Base-by-base conservation (phyloP, 2,329 filamentous ascomycete genomes). In the Trichoderma semiorbis region DNA sequence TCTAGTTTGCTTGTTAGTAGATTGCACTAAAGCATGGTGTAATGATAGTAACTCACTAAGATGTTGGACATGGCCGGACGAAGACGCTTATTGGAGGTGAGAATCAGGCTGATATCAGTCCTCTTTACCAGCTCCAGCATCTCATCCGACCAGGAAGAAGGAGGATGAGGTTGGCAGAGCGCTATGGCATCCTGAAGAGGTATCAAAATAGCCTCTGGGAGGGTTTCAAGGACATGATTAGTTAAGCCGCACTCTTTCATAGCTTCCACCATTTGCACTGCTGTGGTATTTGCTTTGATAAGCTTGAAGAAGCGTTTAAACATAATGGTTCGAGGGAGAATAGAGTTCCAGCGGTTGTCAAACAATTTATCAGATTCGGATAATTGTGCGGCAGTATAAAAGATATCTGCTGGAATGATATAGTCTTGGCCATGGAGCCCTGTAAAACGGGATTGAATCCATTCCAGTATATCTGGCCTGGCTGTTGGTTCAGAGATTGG, bases 151-250 rank as follows among this genome's bases (percentile, higher is more conserved):
- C 95, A 98, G 1, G 87, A 88, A 0, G 90, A 87, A 11, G 94
- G 93, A 21, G 95, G 95, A 72, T 90, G 88, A n/a, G 90, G 88
- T 79, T 97, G 95, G 75, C 93, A 97, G 74, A 90, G 87, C n/a
- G 91, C 88, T 53, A 98, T 94, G 6, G 92, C 90, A 81, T 98
- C 95, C 78, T 92, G 91, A 16, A 98, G 84, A 0, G 93, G 92
- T 2, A 91, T 89, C 69, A 93, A 87, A n/a, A 98, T 86, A 30
- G 93, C 90, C 80, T 97, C 94, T 2, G 96, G 95, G 1, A 98
- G 84, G 0, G 93, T 94, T 74, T 97, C 93, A 18, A 98, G 86
- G 63, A 95, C 83, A 28, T 87, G 84, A 11, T 82, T 81, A 7
- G 87, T 90, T 61, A 97, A 89, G 0, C 91, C 91, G 73, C 91